Percentiles rank a stretch among this genome's conserved stretches.
phyloP scores from a whole-genome alignment of 805 yeast genomes.

The Yarrowia osloensis region DNA sequence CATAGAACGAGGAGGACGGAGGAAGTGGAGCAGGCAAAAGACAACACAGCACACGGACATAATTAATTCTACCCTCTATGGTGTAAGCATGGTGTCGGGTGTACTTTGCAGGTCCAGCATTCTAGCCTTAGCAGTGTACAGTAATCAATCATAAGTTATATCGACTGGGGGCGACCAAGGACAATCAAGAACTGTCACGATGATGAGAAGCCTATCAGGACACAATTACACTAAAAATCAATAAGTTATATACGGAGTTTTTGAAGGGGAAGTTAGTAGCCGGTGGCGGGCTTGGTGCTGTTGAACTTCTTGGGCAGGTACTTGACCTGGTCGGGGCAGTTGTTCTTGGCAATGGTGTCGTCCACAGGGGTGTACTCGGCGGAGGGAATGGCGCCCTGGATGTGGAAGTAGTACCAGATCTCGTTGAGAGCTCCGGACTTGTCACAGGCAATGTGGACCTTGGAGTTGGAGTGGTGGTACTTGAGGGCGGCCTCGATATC shows the following conservation, averaged over 20 bases:
- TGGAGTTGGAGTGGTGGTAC: constrained; percentile 49
- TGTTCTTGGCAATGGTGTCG: constrained; percentile 47
- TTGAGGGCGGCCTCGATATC: constrained; percentile 43
- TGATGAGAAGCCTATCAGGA: too few species aligned
- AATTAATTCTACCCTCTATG: constrained; percentile 1
- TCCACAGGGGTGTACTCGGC: constrained; percentile 70
- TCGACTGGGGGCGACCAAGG: too few species aligned
- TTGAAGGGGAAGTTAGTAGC: neutral
- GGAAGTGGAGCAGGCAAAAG: neutral
- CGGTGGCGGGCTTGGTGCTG: constrained; percentile 4
- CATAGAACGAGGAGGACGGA: neutral
- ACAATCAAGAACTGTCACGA: too few species aligned
- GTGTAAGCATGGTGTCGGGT: neutral
- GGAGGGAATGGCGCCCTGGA: constrained; percentile 68
- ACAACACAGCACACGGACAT: neutral
- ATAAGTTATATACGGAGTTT: neutral
- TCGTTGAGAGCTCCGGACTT: constrained; percentile 56
- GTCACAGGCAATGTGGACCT: constrained; percentile 58
- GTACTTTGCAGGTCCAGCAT: too few species aligned
- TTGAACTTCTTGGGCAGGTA: constrained; percentile 62
- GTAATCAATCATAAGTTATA: too few species aligned
- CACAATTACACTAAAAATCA: too few species aligned
- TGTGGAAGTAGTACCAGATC: constrained; percentile 78
- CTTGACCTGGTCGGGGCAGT: constrained; percentile 75
- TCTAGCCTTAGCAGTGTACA: neutral